phyloP scores from a whole-genome alignment of 2,329 filamentous ascomycete genomes.

The Calonectria hongkongensis region DNA sequence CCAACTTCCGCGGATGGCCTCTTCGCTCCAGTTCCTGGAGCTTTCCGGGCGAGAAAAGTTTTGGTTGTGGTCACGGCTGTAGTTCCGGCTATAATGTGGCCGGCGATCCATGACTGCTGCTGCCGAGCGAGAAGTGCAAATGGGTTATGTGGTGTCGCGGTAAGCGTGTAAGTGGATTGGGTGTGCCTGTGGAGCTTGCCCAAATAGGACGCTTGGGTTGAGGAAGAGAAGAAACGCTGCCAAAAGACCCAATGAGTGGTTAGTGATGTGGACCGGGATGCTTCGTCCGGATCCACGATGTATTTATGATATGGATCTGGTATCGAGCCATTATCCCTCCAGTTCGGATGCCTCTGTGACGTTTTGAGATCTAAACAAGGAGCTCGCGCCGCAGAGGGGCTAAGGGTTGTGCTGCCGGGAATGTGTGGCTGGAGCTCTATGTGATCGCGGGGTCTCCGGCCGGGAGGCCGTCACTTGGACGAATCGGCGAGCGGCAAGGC shows the following conservation, averaged over 20 bases:
- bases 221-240: background rate
- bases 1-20: constrained; percentile 54
- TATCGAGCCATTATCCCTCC: constrained; percentile 26
- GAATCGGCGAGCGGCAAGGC: constrained; percentile 42
- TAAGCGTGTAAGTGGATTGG: constrained; percentile 43
- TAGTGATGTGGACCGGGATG: constrained; percentile 24
- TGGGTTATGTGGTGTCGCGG: background rate
- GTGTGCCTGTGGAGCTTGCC: constrained; percentile 22
- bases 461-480: constrained; percentile 51
- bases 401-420: constrained; percentile 31
- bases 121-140: constrained; percentile 10
- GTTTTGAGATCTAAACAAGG: constrained; percentile 18
- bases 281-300: constrained; percentile 36
- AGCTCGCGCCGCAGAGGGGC: constrained; percentile 43
- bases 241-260: constrained; percentile 27
- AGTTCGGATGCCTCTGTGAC: constrained; percentile 48
- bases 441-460: constrained; percentile 51
- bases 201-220: constrained; percentile 11
- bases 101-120: constrained; percentile 49
- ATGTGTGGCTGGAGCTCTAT: constrained; percentile 52
- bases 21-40: constrained; percentile 55
- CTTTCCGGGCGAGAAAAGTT: constrained; percentile 42
- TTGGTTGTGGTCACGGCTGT: constrained; percentile 32
- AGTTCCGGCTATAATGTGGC: constrained; percentile 39
- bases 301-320: constrained; percentile 37